Evolutionary conservation across 2,329 filamentous ascomycete genomes (phyloP).

Genomic region (Verruconis gallopava): DNA sequence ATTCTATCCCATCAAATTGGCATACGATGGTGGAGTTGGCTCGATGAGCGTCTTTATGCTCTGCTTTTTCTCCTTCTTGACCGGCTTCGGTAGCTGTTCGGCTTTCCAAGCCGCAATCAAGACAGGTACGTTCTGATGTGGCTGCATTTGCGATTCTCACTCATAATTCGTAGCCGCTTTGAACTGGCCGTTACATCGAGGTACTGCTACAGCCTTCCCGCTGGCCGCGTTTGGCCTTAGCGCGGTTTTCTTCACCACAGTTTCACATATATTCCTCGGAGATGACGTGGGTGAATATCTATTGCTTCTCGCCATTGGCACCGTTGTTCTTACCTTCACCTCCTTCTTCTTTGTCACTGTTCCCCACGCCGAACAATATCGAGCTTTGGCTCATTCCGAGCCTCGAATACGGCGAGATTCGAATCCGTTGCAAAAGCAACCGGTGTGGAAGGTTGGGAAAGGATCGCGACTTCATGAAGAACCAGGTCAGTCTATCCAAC

Average conservation of each 20-base stretch:
- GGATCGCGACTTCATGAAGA: slow-evolving; percentile 33
- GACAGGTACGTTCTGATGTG: slow-evolving; percentile 32
- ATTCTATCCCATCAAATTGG: slow-evolving; percentile 74
- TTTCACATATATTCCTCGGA: slow-evolving; percentile 66
- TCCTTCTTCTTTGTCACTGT: slow-evolving; percentile 80
- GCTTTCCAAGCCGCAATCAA: slow-evolving; percentile 88
- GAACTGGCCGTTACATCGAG: slow-evolving; percentile 83
- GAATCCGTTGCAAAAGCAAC: slow-evolving; percentile 34
- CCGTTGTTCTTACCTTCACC: slow-evolving; percentile 58
- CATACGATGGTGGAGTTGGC: slow-evolving; percentile 56
- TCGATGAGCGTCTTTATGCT: slow-evolving; percentile 45
- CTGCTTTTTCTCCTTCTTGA: slow-evolving; percentile 74
- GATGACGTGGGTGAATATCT: slow-evolving; percentile 74
- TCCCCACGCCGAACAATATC: slow-evolving; percentile 47
- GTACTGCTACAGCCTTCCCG: slow-evolving; percentile 88
- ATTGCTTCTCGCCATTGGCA: slow-evolving; percentile 66
- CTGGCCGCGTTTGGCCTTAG: slow-evolving; percentile 87
- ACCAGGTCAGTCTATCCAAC: slow-evolving; percentile 46
- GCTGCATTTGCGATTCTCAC: not conserved
- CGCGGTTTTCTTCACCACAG: slow-evolving; percentile 85
- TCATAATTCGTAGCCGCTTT: slow-evolving; percentile 50
- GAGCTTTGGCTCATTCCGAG: slow-evolving; percentile 37
- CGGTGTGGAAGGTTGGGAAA: slow-evolving; percentile 30
- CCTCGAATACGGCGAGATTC: slow-evolving; percentile 33
- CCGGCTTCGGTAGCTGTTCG: slow-evolving; percentile 77